These are phyloP conservation scores for Heracleum sosnowskyi DNA, from an alignment of 129 eudicot genomes.

Conservation along the genomic window DNA sequence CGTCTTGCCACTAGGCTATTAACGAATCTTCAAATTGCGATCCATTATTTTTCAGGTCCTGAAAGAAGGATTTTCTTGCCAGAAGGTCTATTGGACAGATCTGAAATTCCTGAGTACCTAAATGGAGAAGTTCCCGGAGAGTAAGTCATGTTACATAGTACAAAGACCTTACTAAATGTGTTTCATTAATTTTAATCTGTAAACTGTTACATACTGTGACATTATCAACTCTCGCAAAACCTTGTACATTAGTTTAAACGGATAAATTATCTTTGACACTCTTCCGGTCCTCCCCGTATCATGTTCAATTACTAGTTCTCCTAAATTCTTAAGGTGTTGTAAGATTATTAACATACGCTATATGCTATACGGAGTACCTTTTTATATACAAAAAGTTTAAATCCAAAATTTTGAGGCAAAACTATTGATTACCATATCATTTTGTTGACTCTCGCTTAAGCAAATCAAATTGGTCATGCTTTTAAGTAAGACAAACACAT, in stretches of 20 bases:
- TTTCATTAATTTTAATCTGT: not conserved
- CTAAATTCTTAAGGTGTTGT: not conserved
- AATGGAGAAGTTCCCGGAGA: conserved; percentile 94
- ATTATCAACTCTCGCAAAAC: not conserved
- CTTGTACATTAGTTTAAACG: not conserved
- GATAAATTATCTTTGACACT: not conserved
- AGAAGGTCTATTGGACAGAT: conserved; percentile 86
- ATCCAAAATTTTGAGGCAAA: too few species aligned
- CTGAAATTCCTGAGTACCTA: conserved; percentile 92
- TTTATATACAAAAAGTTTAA: too few species aligned
- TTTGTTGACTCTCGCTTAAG: not conserved
- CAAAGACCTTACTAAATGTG: not conserved
- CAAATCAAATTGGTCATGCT: not conserved
- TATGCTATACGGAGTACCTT: too few species aligned
- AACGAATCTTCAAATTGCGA: not conserved
- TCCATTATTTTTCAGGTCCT: conserved; percentile 46
- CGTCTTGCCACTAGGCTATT: not conserved
- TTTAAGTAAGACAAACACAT: not conserved
- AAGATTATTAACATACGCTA: too few species aligned
- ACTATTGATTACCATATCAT: not conserved
- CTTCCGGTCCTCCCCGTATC: not conserved
- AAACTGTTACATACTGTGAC: not conserved
- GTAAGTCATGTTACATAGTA: conserved; percentile 39
- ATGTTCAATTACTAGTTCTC: not conserved
- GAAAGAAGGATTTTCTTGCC: conserved; percentile 98